Percentiles rank a stretch among this genome's conserved stretches.
Evolutionary conservation across 1,139 yeast genomes (phyloP).

Genomic region (Yamadazyma atmosphaerica): DNA sequence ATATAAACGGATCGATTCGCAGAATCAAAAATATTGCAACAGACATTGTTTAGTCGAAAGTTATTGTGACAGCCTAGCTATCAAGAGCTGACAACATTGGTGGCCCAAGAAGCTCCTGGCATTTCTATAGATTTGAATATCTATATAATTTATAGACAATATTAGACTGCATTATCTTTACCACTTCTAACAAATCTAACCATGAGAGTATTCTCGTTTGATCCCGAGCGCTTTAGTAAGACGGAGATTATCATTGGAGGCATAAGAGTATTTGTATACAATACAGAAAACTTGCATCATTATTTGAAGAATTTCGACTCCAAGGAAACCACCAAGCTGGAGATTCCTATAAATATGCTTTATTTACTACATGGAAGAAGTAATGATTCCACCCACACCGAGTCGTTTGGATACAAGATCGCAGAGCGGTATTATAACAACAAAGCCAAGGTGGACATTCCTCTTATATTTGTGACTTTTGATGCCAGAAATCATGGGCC

Average conservation of each 20-base stretch:
- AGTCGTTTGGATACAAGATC: slow-evolving; percentile 30
- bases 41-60: too few species aligned
- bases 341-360: slow-evolving; percentile 36
- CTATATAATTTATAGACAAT: background rate
- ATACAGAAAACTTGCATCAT: slow-evolving; percentile 24
- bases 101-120: background rate
- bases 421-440: slow-evolving; percentile 26
- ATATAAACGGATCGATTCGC: background rate
- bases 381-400: slow-evolving; percentile 29
- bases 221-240: slow-evolving; percentile 24
- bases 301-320: slow-evolving; percentile 20
- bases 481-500: slow-evolving; percentile 65
- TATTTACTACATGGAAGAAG: slow-evolving; percentile 44
- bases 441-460: slow-evolving; percentile 22
- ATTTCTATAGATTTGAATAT: background rate
- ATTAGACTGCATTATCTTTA: background rate
- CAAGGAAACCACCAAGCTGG: slow-evolving; percentile 13
- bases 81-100: too few species aligned
- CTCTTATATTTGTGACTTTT: slow-evolving; percentile 50
- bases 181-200: background rate
- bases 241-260: slow-evolving; percentile 32
- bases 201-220: slow-evolving; percentile 12
- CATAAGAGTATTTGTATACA: slow-evolving; percentile 34
- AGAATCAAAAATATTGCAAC: too few species aligned
- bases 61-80: too few species aligned